phyloP scores from a whole-genome alignment of 2,329 filamentous ascomycete species.

The Colletotrichum noveboracense region DNA sequence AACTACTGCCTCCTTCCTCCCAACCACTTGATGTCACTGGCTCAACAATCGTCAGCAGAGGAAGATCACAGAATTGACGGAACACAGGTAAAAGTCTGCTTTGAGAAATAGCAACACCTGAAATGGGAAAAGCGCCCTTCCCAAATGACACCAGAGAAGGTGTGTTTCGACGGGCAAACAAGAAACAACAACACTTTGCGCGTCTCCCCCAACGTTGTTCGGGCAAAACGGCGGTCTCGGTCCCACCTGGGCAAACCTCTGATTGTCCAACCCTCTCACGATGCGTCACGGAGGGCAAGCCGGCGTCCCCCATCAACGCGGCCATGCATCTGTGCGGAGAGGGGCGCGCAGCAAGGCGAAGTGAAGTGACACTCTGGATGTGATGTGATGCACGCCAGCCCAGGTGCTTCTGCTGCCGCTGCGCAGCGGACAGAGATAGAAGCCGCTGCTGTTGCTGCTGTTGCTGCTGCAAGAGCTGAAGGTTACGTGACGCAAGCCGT shows the following conservation, averaged over 20 bases:
- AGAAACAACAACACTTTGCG: not conserved
- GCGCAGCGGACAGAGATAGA: not conserved
- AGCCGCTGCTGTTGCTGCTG: not conserved
- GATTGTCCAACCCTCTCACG: constrained; percentile 15
- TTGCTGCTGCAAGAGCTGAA: not conserved
- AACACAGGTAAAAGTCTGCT: not conserved
- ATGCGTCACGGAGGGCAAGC: not conserved
- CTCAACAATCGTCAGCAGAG: not conserved
- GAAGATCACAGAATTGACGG: not conserved
- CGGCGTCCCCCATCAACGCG: not conserved
- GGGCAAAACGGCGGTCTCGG: constrained; percentile 9
- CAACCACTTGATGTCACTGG: not conserved
- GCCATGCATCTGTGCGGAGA: not conserved
- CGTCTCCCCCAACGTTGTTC: not conserved
- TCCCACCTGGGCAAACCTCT: constrained; percentile 10
- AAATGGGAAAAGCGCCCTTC: constrained; percentile 6
- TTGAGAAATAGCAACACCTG: not conserved
- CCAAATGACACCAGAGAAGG: not conserved
- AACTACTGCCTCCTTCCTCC: not conserved
- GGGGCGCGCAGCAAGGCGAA: not conserved
- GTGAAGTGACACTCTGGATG: not conserved
- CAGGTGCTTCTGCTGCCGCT: not conserved
- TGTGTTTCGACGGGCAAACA: not conserved
- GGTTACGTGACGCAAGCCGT: constrained; percentile 20
- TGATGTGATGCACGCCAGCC: not conserved